These are phyloP conservation scores for Sonneratia alba DNA, from an alignment of 345 rosid genomes.

Conservation along the genomic window DNA sequence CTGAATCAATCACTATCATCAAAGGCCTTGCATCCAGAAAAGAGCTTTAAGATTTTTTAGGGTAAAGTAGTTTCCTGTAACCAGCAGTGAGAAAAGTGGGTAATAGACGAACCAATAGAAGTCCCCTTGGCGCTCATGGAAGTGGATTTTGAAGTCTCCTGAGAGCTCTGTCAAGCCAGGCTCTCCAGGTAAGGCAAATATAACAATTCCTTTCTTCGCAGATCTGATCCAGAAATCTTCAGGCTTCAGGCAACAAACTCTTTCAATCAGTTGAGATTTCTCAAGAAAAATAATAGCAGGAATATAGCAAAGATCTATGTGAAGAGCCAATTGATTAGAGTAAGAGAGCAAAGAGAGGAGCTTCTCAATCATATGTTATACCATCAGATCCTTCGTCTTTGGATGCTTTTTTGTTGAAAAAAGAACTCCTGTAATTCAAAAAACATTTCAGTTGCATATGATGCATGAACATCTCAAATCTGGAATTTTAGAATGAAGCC, in stretches of 20 bases:
- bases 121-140: conserved; percentile 87
- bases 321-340: too few species aligned
- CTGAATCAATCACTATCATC: background rate
- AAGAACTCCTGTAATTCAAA: conserved; percentile 41
- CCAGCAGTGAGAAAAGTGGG: background rate
- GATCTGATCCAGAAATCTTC: conserved; percentile 91
- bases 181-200: conserved; percentile 89
- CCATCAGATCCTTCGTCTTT: conserved; percentile 75
- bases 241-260: conserved; percentile 38
- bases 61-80: background rate
- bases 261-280: background rate
- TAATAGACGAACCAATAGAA: conserved; percentile 60
- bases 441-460: background rate
- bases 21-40: background rate
- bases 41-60: background rate
- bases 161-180: conserved; percentile 73
- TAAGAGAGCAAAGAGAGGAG: background rate
- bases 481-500: background rate
- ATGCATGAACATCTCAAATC: background rate
- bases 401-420: conserved; percentile 74
- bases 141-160: conserved; percentile 85
- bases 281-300: background rate
- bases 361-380: conserved; percentile 8
- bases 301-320: background rate
- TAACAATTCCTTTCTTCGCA: conserved; percentile 75